A percentile compares a stretch with the other conserved stretches of the same genome.
Evolutionary conservation across 2,329 filamentous ascomycete species (phyloP).

Genomic region (Colletotrichum musicola): DNA sequence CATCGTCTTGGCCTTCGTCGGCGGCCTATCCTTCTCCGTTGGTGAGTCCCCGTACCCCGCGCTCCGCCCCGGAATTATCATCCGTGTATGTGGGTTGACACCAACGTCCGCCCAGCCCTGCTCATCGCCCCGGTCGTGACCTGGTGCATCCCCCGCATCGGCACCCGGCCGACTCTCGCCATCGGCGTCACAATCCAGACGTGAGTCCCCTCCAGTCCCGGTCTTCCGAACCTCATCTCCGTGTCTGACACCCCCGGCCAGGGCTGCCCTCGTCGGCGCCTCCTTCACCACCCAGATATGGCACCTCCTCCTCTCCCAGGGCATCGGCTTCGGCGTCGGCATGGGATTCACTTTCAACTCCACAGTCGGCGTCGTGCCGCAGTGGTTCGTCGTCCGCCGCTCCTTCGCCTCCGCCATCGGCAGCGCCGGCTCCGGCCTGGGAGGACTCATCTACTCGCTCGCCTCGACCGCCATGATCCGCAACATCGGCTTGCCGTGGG

Average conservation of each 20-base stretch:
- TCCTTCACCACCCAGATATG: constrained; percentile 77
- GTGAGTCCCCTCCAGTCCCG: neutral
- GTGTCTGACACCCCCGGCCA: constrained; percentile 9
- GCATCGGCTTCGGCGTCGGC: constrained; percentile 80
- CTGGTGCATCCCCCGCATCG: constrained; percentile 68
- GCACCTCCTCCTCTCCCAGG: constrained; percentile 82
- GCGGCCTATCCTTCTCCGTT: constrained; percentile 74
- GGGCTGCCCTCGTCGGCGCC: constrained; percentile 73
- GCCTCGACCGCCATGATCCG: constrained; percentile 77
- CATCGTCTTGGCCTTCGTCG: constrained; percentile 83
- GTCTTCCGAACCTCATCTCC: neutral
- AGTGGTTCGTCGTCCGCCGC: constrained; percentile 79
- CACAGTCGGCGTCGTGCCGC: constrained; percentile 74
- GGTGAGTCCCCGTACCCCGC: constrained; percentile 44
- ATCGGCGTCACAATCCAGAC: constrained; percentile 75
- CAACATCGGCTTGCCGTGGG: constrained; percentile 73
- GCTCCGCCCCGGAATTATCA: constrained; percentile 24
- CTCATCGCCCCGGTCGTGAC: constrained; percentile 78
- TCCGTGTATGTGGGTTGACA: no score
- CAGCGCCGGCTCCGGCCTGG: constrained; percentile 78
- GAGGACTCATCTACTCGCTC: constrained; percentile 78
- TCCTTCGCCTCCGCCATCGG: constrained; percentile 78
- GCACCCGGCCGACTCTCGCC: constrained; percentile 74
- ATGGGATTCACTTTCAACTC: constrained; percentile 83
- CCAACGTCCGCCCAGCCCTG: constrained; percentile 62